Conservation (phyloP, 257 asterid species). For the Euphrasia confusa region DNA sequence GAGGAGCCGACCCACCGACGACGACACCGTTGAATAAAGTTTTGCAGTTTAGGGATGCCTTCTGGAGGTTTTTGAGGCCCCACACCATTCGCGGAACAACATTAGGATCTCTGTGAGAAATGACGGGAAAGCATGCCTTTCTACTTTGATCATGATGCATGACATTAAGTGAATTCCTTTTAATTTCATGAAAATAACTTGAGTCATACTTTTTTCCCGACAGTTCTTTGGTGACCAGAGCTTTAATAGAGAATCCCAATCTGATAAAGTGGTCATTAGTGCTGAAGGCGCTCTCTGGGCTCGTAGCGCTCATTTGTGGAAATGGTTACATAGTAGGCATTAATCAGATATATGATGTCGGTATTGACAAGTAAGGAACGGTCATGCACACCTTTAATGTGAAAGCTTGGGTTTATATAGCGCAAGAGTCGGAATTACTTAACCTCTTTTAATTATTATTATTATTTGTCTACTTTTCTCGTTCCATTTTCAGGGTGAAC, state of each 20-base stretch:
- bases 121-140: conserved; percentile 1
- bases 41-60: conserved; percentile 72
- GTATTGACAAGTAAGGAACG: conserved; percentile 91
- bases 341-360: conserved; percentile 96
- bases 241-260: conserved; percentile 86
- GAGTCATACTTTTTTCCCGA: conserved; percentile 17
- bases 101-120: conserved; percentile 79
- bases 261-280: conserved; percentile 86
- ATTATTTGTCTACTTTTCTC: background rate
- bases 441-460: background rate
- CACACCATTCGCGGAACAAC: conserved; percentile 97
- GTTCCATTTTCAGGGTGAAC: conserved; percentile 70
- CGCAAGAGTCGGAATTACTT: background rate
- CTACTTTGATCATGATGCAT: conserved; percentile 12
- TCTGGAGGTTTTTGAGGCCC: conserved; percentile 97
- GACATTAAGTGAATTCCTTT: background rate
- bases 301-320: conserved; percentile 89
- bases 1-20: conserved; percentile 44
- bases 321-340: conserved; percentile 96
- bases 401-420: background rate
- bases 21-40: conserved; percentile 41
- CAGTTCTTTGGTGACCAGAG: conserved; percentile 90
- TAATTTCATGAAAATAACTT: conserved; percentile 7
- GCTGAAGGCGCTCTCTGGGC: conserved; percentile 79
- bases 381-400: conserved; percentile 4